Percentiles rank a stretch among this genome's conserved stretches.
Evolutionary conservation across 176 grass and related monocot genomes (phyloP).

Genomic region (Musa itinerans): DNA sequence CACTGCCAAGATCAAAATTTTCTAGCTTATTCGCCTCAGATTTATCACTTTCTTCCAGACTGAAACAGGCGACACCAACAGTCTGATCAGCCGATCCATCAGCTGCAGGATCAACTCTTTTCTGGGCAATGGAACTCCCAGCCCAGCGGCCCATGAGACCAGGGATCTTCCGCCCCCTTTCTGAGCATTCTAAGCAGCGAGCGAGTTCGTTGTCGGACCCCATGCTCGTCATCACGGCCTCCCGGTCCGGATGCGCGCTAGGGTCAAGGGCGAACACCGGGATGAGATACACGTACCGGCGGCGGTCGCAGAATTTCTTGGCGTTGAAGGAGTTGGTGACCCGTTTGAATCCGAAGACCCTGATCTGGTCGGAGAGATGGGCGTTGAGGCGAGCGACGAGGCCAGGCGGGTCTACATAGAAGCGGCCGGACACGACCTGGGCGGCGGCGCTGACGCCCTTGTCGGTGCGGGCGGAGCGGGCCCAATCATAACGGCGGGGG

Average conservation of each 20-base stretch:
- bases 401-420: constrained; percentile 68
- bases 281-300: constrained; percentile 78
- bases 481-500: constrained; percentile 68
- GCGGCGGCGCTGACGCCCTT: constrained; percentile 82
- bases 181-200: constrained; percentile 77
- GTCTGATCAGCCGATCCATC: background rate
- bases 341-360: constrained; percentile 62
- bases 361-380: constrained; percentile 67
- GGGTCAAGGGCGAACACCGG: constrained; percentile 75
- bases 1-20: background rate
- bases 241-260: constrained; percentile 60
- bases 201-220: constrained; percentile 64
- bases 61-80: background rate
- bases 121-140: constrained; percentile 19
- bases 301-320: constrained; percentile 85
- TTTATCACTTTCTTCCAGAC: constrained; percentile 2
- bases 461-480: constrained; percentile 78
- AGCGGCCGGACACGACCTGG: constrained; percentile 89
- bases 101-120: background rate
- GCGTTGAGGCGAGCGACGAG: constrained; percentile 61
- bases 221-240: constrained; percentile 68
- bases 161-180: constrained; percentile 80
- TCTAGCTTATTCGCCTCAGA: constrained; percentile 14
- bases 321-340: constrained; percentile 77
- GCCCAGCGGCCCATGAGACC: constrained; percentile 47